These are phyloP conservation scores for Quercus agrifolia DNA, from an alignment of 306 rosid genomes.

Conservation along the genomic window DNA sequence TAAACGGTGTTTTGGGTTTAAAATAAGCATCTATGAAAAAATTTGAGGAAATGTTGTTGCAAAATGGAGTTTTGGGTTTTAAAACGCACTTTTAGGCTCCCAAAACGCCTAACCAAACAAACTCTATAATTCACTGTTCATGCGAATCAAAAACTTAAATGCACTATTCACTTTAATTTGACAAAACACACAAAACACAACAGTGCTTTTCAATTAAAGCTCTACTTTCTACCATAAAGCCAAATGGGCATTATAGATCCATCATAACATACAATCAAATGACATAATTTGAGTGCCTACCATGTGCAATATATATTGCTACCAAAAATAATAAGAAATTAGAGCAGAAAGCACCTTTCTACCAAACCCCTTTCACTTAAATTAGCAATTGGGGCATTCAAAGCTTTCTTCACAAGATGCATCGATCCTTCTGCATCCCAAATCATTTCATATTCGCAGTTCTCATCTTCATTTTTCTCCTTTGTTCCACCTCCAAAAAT, in stretches of 20 bases:
- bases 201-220: too few relatives aligned
- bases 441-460: conserved; percentile 73
- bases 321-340: not conserved
- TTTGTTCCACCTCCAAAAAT: conserved; percentile 40
- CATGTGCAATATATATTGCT: not conserved
- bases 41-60: too few relatives aligned
- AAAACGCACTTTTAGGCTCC: too few relatives aligned
- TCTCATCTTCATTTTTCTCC: conserved; percentile 71
- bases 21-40: too few relatives aligned
- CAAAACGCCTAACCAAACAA: too few relatives aligned
- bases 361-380: conserved; percentile 39
- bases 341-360: conserved; percentile 54
- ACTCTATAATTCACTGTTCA: too few relatives aligned
- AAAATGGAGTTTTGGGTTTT: too few relatives aligned
- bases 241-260: not conserved
- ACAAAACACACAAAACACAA: too few relatives aligned
- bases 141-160: too few relatives aligned
- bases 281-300: conserved; percentile 9
- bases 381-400: conserved; percentile 28
- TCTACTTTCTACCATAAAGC: too few relatives aligned
- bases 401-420: conserved; percentile 79
- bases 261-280: not conserved
- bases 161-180: too few relatives aligned
- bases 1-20: too few relatives aligned
- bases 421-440: conserved; percentile 86